Evolutionary conservation across 768 basidiomycete genomes (phyloP), one percentile per base, ranked within the genome.

Genomic region (Amanita inopinata): DNA sequence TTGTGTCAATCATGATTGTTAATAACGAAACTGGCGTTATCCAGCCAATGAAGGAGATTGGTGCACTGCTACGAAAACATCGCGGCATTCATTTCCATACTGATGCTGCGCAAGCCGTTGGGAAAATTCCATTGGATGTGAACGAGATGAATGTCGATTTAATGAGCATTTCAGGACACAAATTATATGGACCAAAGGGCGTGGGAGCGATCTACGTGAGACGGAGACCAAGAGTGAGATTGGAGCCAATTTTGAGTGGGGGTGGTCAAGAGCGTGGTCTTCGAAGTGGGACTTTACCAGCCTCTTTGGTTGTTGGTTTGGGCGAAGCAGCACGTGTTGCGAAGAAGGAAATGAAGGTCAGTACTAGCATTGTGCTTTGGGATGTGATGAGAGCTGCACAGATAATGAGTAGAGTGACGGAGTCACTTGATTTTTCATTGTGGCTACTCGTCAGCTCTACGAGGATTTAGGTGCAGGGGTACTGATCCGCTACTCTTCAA

Each of bases 21-120:
- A 99, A 99, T 69, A 99, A 99, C 62, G 96, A 99, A 65, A 98
- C 92, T 3, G 96, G 96, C 17, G 93, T 97, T 50, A 96, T 99
- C 43, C 96, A 98, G 57, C 96, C 96, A 2, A 71, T 98, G 49
- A 84, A 88, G 57, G 91, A 97, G 59, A 99, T 99, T 43, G 94
- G 94, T 22, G 76, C 78, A 2, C 73, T 94, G 25, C 58, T 85
- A 23, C 82, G 83, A 56, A 85, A 88, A 62, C 82, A 94, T 57
- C 82, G 86, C 46, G 90, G 91, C 10, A 74, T 94, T 12, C 84
- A 89, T 62, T 82, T 99, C 71, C 96, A 99, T 64, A 93, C 96
- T 14, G 96, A 99, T 60, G 94, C 89, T 19, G 96, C 96, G 0
- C 96, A 99, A 60, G 94, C 92, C 3, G 78, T 79, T 20, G 91